phyloP scores from a whole-genome alignment of 1,284 basidiomycete genomes.

The Bjerkandera adusta region DNA sequence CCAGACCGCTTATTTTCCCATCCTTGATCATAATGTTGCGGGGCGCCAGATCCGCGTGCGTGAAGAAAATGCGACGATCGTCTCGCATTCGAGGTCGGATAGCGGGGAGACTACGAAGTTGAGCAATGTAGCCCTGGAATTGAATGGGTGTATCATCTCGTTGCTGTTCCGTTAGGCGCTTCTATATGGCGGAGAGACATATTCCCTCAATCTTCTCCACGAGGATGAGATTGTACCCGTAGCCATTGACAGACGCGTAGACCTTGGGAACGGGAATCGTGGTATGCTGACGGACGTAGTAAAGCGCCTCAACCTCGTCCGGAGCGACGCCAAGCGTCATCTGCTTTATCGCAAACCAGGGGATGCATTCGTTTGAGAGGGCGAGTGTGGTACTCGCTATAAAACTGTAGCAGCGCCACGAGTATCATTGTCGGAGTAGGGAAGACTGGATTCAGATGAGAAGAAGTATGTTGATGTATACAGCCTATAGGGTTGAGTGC shows the following conservation, averaged over 20 bases:
- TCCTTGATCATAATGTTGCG: conserved; percentile 26
- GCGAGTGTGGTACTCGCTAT: no score
- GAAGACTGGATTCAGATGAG: no score
- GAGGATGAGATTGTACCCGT: conserved; percentile 20
- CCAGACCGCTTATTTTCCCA: conserved; percentile 19
- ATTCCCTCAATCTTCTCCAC: conserved; percentile 22
- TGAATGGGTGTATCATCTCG: not conserved
- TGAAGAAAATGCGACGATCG: conserved; percentile 26
- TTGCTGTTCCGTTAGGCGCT: not conserved
- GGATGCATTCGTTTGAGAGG: no score
- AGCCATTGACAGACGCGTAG: conserved; percentile 16
- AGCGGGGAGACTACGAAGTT: conserved; percentile 14
- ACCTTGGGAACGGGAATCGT: conserved; percentile 17
- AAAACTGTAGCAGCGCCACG: no score
- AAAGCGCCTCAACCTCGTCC: conserved; percentile 10
- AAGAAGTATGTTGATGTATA: no score
- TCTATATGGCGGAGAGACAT: conserved; percentile 15
- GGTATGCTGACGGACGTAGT: conserved; percentile 8
- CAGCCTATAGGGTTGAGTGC: no score
- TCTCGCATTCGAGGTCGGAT: conserved; percentile 19
- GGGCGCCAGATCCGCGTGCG: conserved; percentile 29
- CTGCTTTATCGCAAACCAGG: no score
- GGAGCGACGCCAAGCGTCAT: no score
- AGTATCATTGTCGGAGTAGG: no score
- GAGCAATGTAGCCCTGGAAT: not conserved